Evolutionary conservation across 225 moss, liverwort and hornwort species (phyloP), one percentile per base, ranked within the genome.

Genomic region (Pseudisothecium myosuroides): DNA sequence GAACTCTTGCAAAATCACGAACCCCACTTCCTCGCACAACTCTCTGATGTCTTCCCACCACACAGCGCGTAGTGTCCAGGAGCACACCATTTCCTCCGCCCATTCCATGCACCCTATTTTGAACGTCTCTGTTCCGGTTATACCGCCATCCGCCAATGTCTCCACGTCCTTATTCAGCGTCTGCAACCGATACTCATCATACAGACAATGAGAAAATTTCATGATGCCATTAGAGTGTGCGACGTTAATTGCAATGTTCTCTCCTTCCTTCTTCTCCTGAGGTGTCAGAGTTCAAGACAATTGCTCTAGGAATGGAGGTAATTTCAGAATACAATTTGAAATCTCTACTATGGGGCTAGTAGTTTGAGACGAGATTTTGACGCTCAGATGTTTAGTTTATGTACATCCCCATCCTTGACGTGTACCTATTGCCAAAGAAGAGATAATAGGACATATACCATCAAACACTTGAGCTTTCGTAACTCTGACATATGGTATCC

Each of bases 41-140:
- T 93, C 92, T 88, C 93, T 90, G 52, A 93, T 63, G 39, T 93
- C 93, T 81, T 92, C 90, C 93, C 92, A 93, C 92, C 90, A 89
- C 77, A 93, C 93, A 62, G 93, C 93, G 36, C 93, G 93, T 37
- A 93, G 86, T 83, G 92, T 93, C 93, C 93, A 93, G 26, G 92
- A 90, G 89, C 92, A 93, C 29, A 92, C 89, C 88, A 89, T 78
- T 60, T 89, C 90, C 84, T 92, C 89, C 17, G 77, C 87, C 90
- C 90, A 89, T 69, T 89, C 82, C 83, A 89, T 92, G 90, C 93
- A 88, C 59, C 93, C 93, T 37, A 92, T 87, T 50, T 79, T 93
- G 87, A 93, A 93, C 14, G 89, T 93, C 83, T 93, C 93, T 61
- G 90, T 93, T 74, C 90, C 93, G 34, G 89, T 83, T 83, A 85